These are phyloP conservation scores for Euphorbia tirucalli DNA, from an alignment of 345 rosid genomes.

Conservation along the genomic window DNA sequence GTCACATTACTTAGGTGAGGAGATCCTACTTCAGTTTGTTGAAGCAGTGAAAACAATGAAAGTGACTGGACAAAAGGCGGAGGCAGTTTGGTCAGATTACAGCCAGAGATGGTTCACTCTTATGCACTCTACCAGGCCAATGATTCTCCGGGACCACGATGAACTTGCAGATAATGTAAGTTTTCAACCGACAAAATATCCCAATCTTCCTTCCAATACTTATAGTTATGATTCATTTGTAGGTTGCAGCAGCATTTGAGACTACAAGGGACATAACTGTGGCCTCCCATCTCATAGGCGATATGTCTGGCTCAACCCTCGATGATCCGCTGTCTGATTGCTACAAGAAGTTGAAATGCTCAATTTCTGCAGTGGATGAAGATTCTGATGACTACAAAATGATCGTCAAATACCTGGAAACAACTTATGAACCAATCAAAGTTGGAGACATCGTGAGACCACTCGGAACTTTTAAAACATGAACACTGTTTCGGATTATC, in stretches of 20 bases:
- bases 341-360: constrained; percentile 55
- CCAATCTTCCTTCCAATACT: not conserved
- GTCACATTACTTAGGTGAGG: constrained; percentile 55
- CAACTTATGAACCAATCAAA: constrained; percentile 70
- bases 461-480: no score
- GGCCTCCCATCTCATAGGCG: constrained; percentile 72
- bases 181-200: not conserved
- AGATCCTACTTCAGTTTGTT: constrained; percentile 46
- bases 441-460: constrained; percentile 59
- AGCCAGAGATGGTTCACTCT: constrained; percentile 76
- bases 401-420: constrained; percentile 60
- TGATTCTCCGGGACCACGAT: constrained; percentile 52
- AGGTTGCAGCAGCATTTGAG: constrained; percentile 70
- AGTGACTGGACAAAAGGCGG: constrained; percentile 52
- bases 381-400: constrained; percentile 76
- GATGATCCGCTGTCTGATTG: constrained; percentile 69
- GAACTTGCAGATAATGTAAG: constrained; percentile 76
- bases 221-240: constrained; percentile 9
- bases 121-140: constrained; percentile 64
- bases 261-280: constrained; percentile 56
- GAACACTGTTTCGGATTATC: no score
- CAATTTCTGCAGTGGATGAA: constrained; percentile 47
- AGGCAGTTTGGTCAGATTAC: constrained; percentile 66
- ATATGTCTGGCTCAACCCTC: constrained; percentile 59
- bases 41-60: constrained; percentile 45